Base-by-base conservation (phyloP, 1,284 basidiomycete genomes). In the Coniophora puteana region DNA sequence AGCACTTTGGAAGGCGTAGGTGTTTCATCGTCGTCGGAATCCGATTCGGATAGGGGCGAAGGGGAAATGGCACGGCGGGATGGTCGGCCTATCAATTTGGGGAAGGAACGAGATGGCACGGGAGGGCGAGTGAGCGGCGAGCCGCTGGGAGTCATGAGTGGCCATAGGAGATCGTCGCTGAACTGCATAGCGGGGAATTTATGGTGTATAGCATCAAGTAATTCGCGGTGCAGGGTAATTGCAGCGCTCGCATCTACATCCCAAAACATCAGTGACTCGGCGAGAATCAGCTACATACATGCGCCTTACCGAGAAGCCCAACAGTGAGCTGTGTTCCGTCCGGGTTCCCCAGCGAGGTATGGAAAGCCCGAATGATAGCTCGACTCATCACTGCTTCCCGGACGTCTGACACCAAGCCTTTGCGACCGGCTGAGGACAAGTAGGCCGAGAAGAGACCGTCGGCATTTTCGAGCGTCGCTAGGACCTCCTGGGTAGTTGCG, bases 151-250 rank as follows among this genome's bases (percentile, higher is more conserved):
- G 66, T 63, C 23, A 83, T 66, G 0, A 62, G 49, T 0, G 83
- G 84, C 89, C 90, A 92, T 43, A 69, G 68, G 28, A 85, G 54
- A 52, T 89, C 87, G 51, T 87, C 80, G 18, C 51, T 49, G 10
- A 57, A 46, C 2, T 58, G 57, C 1, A 54, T 33, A 14, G 65
- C 54, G 5, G 71, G 63, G 43, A 86, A 78, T 59, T 93, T 89
- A 53, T 78, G 65, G 2, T 71, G 66, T 23, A 87, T 80, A 14
- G 74, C 75, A 48, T 89, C 85, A 4, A 88, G 57, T 68, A 89
- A 76, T 58, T 96, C 92, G 21, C 88, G 74, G 11, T 83, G 79
- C 1, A 94, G 68, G 0, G 90, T 91, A 37, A 93, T 76, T 11
- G 86, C 78, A 1, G 82, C 68, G 20, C 78, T 80, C 41, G 69